Percentiles rank a stretch among this genome's conserved stretches.
These are phyloP conservation scores for Phytophthora parvispora DNA, from an alignment of 352 stramenopile species.

Conservation along the genomic window DNA sequence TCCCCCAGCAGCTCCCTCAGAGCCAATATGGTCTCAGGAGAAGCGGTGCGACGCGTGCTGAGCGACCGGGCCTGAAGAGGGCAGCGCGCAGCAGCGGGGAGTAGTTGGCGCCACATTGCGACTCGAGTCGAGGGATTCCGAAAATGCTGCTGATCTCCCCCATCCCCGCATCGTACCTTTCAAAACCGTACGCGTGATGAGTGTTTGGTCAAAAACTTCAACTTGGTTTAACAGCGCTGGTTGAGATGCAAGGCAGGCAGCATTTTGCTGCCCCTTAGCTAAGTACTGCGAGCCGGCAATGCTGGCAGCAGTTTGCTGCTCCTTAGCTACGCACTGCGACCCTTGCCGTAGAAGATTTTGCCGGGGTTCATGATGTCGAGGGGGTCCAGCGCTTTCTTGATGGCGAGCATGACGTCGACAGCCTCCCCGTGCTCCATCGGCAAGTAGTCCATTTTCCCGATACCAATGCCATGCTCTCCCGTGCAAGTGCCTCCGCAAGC, in stretches of 20 bases:
- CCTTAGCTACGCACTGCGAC: neutral
- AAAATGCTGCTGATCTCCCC: conserved; percentile 6
- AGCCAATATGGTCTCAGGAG: conserved; percentile 58
- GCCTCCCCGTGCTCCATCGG: conserved; percentile 91
- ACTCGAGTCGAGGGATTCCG: conserved; percentile 10
- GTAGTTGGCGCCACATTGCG: conserved; percentile 30
- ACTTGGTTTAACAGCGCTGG: too few species aligned
- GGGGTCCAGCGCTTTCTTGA: conserved; percentile 97
- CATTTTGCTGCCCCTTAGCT: too few species aligned
- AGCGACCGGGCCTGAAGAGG: conserved; percentile 17
- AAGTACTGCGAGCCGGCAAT: too few species aligned
- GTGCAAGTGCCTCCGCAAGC: conserved; percentile 96
- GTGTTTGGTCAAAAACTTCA: neutral
- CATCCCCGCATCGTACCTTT: too few species aligned
- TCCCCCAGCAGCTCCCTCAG: conserved; percentile 71
- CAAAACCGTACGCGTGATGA: neutral
- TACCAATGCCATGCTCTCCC: conserved; percentile 97
- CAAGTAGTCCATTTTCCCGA: conserved; percentile 96
- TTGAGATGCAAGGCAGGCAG: too few species aligned
- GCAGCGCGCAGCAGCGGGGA: conserved; percentile 6
- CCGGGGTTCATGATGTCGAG: conserved; percentile 97
- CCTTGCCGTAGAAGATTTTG: conserved; percentile 90
- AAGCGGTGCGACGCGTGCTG: conserved; percentile 44
- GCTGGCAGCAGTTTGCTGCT: too few species aligned
- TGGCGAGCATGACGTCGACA: conserved; percentile 92